A percentile compares a stretch with the other conserved stretches of the same genome.
Evolutionary conservation across 129 eudicot genomes (phyloP).

Genomic region (Ambrosia artemisiifolia): DNA sequence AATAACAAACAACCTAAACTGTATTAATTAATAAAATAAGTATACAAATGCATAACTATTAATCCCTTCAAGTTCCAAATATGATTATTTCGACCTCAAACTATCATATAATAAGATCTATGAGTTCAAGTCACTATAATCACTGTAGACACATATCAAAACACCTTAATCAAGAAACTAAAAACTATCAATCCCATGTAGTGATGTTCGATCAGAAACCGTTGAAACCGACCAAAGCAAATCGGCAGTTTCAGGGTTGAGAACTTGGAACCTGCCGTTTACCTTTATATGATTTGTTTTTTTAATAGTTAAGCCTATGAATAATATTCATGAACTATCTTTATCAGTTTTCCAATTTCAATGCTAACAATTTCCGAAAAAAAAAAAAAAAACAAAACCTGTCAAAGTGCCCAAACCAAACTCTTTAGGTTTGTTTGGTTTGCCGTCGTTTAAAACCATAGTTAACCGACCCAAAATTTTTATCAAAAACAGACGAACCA

Average conservation of each 20-base stretch:
- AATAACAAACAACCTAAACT: slow-evolving; percentile 21
- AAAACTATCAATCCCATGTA: too few species aligned
- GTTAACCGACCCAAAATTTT: not conserved
- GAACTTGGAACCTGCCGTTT: too few species aligned
- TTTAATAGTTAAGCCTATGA: too few species aligned
- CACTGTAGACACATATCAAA: too few species aligned
- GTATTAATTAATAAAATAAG: not conserved
- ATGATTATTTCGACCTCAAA: not conserved
- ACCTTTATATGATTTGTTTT: too few species aligned
- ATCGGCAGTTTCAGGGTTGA: too few species aligned
- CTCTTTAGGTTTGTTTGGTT: not conserved
- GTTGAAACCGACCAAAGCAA: too few species aligned
- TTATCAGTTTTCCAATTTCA: not conserved
- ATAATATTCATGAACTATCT: not conserved
- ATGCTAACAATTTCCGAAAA: not conserved
- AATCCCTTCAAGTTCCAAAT: not conserved
- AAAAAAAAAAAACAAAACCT: not conserved
- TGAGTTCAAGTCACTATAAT: too few species aligned
- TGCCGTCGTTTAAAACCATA: not conserved
- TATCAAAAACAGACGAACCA: not conserved
- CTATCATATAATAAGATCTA: not conserved
- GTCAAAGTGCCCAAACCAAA: not conserved
- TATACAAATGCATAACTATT: not conserved
- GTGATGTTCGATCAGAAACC: too few species aligned
- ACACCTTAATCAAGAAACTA: too few species aligned